Evolutionary conservation across 2,329 filamentous ascomycete genomes (phyloP), one percentile per base, ranked within the genome.

Genomic region (Cercospora sp.): DNA sequence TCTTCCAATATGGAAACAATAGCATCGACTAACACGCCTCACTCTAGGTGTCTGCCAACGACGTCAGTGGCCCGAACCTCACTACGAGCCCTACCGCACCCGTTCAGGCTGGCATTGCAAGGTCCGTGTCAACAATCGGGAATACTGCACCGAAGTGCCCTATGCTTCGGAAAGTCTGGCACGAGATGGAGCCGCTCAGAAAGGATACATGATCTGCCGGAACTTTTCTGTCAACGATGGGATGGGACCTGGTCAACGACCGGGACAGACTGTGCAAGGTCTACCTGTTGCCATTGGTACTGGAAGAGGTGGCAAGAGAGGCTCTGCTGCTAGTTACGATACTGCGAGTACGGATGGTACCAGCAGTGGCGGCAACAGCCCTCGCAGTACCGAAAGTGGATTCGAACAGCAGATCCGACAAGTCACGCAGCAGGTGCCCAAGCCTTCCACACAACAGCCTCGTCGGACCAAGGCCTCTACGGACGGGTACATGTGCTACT

Each of bases 141-240:
- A 97, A 84, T 98, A 97, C 83, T 92, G 94, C 79, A 97, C 94
- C 53, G 93, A 97, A 79, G 87, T 91, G 42, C 87, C 90, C 71
- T 97, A 95, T 82, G 89, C 91, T 78, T 91, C 90, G 70, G 91
- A 94, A 78, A 84, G 87, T 60, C 85, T 97, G 72, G 94, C 94
- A 58, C 92, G 93, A 78, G 94, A 98, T 80, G 95, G 94, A 76
- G 94, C 94, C 28, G 94, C 94, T 69, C 96, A 96, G 88, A 91
- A 93, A 70, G 94, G 94, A 67, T 98, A 97, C 82, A 94, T 97
- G 88, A 95, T 97, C 73, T 97, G 94, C 85, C 91, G 93, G 72
- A 97, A 97, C 85, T 97, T 97, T 82, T 97, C 93, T 65, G 92
- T 96, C 80, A 97, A 97, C 79, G 93, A 96, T 75, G 94, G 94